A percentile compares a stretch with the other conserved stretches of the same genome.
Conservation (phyloP, 441 rosid species). For the Mallotus japonicus region DNA sequence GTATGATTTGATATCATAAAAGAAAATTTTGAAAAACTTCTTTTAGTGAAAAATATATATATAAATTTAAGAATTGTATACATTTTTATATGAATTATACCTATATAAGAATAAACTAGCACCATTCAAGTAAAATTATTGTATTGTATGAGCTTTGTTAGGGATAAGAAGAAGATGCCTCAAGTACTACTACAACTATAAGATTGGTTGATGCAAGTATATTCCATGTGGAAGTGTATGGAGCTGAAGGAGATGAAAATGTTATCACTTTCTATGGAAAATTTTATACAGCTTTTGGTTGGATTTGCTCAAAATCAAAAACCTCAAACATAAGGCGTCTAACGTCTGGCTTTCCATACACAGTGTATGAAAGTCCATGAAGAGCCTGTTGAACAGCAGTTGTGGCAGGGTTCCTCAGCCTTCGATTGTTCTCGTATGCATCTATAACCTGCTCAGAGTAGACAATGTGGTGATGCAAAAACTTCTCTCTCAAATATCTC, state of each 20-base stretch:
- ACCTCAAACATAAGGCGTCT: conserved; percentile 91
- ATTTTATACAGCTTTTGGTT: conserved; percentile 71
- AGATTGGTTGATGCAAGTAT: not conserved
- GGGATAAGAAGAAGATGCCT: not conserved
- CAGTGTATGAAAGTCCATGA: conserved; percentile 77
- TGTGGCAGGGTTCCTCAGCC: conserved; percentile 75
- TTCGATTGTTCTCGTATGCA: conserved; percentile 70
- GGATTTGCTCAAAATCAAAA: conserved; percentile 91
- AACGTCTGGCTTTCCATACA: conserved; percentile 83
- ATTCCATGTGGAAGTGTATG: no score
- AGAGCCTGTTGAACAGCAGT: conserved; percentile 86
- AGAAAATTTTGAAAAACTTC: no score
- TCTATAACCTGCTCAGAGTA: conserved; percentile 80
- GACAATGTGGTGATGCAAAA: conserved; percentile 56
- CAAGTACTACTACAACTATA: not conserved
- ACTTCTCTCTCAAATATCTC: conserved; percentile 70
- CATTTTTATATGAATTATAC: no score
- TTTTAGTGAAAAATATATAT: no score
- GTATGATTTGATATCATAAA: no score
- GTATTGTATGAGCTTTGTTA: not conserved
- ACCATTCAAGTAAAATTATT: not conserved
- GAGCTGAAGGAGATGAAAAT: not conserved
- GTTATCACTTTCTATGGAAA: not conserved
- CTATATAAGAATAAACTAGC: not conserved
- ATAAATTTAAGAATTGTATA: no score